Conservation (phyloP, 1,284 basidiomycete species). For the Trametes polyzona region DNA sequence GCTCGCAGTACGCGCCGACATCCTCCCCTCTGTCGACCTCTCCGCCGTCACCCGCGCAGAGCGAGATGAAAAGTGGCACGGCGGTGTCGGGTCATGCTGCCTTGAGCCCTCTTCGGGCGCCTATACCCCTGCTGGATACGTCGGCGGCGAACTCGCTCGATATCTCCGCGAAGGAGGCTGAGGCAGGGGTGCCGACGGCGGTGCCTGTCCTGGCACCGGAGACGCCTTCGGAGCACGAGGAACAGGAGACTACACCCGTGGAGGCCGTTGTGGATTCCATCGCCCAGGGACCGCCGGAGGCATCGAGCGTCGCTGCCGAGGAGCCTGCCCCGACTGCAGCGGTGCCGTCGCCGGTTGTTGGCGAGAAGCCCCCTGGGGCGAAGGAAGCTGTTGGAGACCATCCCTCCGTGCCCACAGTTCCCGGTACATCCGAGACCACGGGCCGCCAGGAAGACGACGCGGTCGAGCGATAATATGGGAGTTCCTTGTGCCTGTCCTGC, state of each 20-base stretch:
- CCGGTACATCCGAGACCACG: neutral
- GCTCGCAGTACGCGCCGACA: conserved; percentile 40
- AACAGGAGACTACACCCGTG: neutral
- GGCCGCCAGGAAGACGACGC: neutral
- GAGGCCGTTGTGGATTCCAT: neutral
- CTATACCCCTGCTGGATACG: conserved; percentile 13
- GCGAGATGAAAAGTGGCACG: conserved; percentile 20
- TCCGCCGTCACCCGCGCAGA: conserved; percentile 37
- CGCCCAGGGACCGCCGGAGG: neutral
- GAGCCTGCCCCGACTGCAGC: neutral
- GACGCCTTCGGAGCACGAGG: neutral
- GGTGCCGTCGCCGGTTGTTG: neutral
- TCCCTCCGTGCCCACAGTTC: neutral
- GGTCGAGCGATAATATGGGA: conserved; percentile 1
- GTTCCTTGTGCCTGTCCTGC: neutral
- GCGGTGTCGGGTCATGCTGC: neutral
- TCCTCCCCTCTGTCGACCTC: conserved; percentile 39
- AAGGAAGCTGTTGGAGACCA: neutral
- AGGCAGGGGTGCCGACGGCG: conserved; percentile 7
- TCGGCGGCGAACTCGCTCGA: neutral
- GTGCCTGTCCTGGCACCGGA: neutral
- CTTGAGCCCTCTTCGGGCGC: conserved; percentile 17
- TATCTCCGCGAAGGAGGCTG: neutral
- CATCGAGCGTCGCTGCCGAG: neutral
- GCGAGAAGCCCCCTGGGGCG: neutral